Percentiles rank a stretch among this genome's conserved stretches.
Evolutionary conservation across 257 asterid genomes (phyloP).

Genomic region (Jacaranda copaia): DNA sequence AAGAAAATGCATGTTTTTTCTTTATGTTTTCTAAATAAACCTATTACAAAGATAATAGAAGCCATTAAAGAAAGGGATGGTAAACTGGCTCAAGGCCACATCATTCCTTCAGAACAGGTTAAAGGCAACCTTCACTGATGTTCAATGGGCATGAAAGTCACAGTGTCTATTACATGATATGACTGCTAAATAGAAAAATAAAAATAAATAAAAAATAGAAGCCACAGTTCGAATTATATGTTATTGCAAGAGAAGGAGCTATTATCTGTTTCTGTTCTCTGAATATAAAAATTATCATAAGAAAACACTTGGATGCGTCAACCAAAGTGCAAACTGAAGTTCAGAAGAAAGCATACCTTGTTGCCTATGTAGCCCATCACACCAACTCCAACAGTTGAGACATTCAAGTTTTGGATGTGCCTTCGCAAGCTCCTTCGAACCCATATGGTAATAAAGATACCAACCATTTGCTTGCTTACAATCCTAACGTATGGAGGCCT

Average conservation of each 20-base stretch:
- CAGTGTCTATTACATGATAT: background rate
- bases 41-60: background rate
- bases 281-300: background rate
- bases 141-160: background rate
- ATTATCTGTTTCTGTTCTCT: background rate
- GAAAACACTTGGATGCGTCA: background rate
- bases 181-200: background rate
- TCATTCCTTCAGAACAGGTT: background rate
- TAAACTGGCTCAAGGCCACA: background rate
- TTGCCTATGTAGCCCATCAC: constrained; percentile 97
- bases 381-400: constrained; percentile 94
- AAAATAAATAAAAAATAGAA: background rate
- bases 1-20: background rate
- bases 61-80: background rate
- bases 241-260: background rate
- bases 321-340: constrained; percentile 30
- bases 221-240: background rate
- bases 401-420: constrained; percentile 80
- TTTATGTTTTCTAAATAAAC: background rate
- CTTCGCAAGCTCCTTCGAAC: constrained; percentile 83
- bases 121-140: background rate
- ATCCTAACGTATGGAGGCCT: constrained; percentile 82
- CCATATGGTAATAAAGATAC: constrained; percentile 88
- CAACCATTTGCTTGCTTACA: constrained; percentile 97
- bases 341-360: constrained; percentile 69